A percentile compares a stretch with the other conserved stretches of the same genome.
Conservation (phyloP, 495 filamentous ascomycete genomes). For the Jackrogersella minutella region DNA sequence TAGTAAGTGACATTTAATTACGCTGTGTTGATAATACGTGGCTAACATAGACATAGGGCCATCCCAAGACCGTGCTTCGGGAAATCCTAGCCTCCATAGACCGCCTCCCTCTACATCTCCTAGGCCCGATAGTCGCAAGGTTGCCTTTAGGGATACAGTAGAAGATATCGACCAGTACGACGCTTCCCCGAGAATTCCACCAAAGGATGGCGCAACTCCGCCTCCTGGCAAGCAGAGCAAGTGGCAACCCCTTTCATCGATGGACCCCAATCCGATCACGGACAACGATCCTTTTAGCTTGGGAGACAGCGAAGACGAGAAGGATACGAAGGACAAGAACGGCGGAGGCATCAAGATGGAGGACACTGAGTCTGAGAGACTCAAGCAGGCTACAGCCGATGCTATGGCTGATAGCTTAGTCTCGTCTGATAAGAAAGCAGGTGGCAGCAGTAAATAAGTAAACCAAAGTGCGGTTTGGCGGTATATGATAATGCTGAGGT, state of each 20-base stretch:
- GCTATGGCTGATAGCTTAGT: slow-evolving; percentile 65
- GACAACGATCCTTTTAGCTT: slow-evolving; percentile 97
- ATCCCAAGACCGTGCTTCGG: slow-evolving; percentile 30
- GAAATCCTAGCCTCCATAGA: slow-evolving; percentile 82
- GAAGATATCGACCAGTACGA: slow-evolving; percentile 85
- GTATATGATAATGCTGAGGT: not conserved
- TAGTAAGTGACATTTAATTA: slow-evolving; percentile 62
- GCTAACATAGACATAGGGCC: slow-evolving; percentile 33
- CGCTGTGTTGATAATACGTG: slow-evolving; percentile 5
- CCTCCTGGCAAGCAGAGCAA: slow-evolving; percentile 77
- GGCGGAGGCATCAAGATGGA: slow-evolving; percentile 62
- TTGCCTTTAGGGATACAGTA: slow-evolving; percentile 77
- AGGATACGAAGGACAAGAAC: slow-evolving; percentile 73
- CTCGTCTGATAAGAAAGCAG: slow-evolving; percentile 39
- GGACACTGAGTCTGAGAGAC: slow-evolving; percentile 71
- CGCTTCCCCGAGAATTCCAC: slow-evolving; percentile 61
- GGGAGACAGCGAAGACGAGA: slow-evolving; percentile 95
- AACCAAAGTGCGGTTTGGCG: not conserved
- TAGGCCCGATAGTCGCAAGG: slow-evolving; percentile 70
- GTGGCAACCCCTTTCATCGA: slow-evolving; percentile 91
- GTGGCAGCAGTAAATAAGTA: slow-evolving; percentile 29
- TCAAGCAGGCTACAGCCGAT: slow-evolving; percentile 76
- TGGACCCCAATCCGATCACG: slow-evolving; percentile 85
- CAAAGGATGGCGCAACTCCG: slow-evolving; percentile 46
- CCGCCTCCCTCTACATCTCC: slow-evolving; percentile 67